Evolutionary conservation across 2,329 filamentous ascomycete genomes (phyloP).

Genomic region (Botrytis hyacinthi): DNA sequence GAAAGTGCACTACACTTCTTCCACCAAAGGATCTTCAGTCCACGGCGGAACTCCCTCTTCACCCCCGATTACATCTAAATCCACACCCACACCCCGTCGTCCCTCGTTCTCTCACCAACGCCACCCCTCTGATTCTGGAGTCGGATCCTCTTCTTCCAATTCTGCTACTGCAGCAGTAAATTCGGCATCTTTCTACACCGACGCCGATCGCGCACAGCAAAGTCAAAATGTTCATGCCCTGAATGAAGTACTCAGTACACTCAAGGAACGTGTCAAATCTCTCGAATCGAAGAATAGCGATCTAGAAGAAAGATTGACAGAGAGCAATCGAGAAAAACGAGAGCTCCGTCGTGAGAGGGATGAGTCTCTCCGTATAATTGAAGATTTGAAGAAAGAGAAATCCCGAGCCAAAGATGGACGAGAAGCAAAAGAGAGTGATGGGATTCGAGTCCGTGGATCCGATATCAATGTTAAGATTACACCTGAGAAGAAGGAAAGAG

Average conservation of each 20-base stretch:
- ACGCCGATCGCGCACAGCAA: not conserved
- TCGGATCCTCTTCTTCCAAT: conserved; percentile 16
- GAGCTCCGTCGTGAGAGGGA: conserved; percentile 19
- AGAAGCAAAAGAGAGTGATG: not conserved
- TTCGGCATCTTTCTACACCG: conserved; percentile 1
- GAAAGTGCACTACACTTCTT: conserved; percentile 19
- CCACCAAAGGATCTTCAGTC: conserved; percentile 16
- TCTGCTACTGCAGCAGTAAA: not conserved
- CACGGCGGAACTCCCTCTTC: not conserved
- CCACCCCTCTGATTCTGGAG: conserved; percentile 3
- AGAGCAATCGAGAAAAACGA: conserved; percentile 13
- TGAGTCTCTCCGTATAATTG: not conserved
- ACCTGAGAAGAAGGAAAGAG: conserved; percentile 1
- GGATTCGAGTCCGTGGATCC: conserved; percentile 1
- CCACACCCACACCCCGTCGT: not conserved
- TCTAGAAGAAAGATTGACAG: conserved; percentile 19
- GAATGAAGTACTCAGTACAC: conserved; percentile 4
- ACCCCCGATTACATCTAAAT: not conserved
- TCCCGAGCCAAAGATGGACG: not conserved
- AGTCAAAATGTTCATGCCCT: not conserved
- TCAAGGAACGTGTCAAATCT: conserved; percentile 12
- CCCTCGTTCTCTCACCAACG: conserved; percentile 8
- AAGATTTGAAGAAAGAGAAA: conserved; percentile 8
- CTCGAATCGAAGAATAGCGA: conserved; percentile 10
- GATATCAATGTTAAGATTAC: not conserved